phyloP scores from a whole-genome alignment of 345 rosid species.

The Barbarea vulgaris region DNA sequence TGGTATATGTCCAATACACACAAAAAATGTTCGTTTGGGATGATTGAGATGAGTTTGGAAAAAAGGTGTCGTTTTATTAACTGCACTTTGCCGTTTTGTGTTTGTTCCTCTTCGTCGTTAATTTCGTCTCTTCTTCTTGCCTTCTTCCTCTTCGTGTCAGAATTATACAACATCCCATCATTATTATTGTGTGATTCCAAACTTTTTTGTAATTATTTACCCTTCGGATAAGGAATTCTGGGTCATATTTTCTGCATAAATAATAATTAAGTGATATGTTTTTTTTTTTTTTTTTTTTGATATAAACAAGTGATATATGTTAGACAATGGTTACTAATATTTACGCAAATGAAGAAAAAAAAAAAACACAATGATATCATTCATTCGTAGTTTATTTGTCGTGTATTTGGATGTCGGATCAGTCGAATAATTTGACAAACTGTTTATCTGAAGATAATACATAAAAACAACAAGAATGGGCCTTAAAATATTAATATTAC shows the following conservation, averaged over 20 bases:
- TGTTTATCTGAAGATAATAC: background rate
- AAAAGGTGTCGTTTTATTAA: constrained; percentile 36
- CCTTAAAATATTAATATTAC: background rate
- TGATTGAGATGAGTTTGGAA: constrained; percentile 24
- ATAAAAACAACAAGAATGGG: background rate
- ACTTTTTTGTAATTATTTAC: background rate
- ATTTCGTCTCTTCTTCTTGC: constrained; percentile 39
- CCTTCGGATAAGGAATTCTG: background rate
- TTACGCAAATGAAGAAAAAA: background rate
- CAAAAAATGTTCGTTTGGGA: constrained; percentile 21
- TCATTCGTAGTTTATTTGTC: background rate
- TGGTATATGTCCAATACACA: constrained; percentile 16
- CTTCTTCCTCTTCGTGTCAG: constrained; percentile 34
- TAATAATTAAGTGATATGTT: too few relatives aligned
- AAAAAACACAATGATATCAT: background rate
- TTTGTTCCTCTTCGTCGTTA: constrained; percentile 26
- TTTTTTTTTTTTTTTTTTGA: too few relatives aligned
- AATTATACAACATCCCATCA: constrained; percentile 34
- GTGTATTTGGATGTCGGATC: background rate
- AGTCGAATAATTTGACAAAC: background rate
- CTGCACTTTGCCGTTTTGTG: constrained; percentile 41
- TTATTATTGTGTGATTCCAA: constrained; percentile 6
- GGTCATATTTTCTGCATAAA: background rate
- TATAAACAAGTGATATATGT: background rate
- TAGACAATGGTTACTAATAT: background rate